Evolutionary conservation across 2,329 filamentous ascomycete species (phyloP).

Genomic region (Ceratocystis diversiconidia): DNA sequence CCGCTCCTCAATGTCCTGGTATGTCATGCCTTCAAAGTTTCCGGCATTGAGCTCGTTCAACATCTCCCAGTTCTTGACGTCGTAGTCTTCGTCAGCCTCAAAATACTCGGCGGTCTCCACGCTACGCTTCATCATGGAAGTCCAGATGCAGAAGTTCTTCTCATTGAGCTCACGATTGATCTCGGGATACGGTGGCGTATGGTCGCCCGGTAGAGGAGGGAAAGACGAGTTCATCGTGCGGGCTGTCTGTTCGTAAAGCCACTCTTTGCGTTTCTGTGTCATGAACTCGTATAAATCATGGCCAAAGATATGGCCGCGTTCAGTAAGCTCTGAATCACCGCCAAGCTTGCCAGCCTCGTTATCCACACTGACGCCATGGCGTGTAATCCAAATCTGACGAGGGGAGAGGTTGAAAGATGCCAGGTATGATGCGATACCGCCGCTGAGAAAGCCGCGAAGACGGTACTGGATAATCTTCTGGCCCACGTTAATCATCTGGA

Average conservation of each 20-base stretch:
- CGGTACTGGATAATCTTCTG: conserved; percentile 86
- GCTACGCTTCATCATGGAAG: conserved; percentile 84
- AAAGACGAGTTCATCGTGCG: conserved; percentile 65
- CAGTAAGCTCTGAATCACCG: conserved; percentile 73
- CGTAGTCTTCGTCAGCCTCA: conserved; percentile 80
- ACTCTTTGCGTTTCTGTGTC: conserved; percentile 61
- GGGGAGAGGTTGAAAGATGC: conserved; percentile 94
- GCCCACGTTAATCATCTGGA: conserved; percentile 95
- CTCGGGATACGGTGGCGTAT: conserved; percentile 88
- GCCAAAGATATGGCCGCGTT: conserved; percentile 67
- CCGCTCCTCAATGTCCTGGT: conserved; percentile 69
- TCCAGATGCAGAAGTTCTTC: conserved; percentile 97
- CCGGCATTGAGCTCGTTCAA: conserved; percentile 92
- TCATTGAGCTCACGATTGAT: conserved; percentile 53
- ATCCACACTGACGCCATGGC: conserved; percentile 82
- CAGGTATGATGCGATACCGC: conserved; percentile 84
- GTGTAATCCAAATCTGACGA: conserved; percentile 93
- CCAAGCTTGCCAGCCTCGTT: conserved; percentile 81
- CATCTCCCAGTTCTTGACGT: conserved; percentile 96
- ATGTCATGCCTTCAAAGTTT: conserved; percentile 86
- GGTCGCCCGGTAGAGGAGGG: conserved; percentile 80
- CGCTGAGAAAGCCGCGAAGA: conserved; percentile 79
- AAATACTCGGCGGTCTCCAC: conserved; percentile 82
- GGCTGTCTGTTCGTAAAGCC: conserved; percentile 69
- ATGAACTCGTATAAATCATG: conserved; percentile 72